Evolutionary conservation across 352 stramenopile genomes (phyloP).

Genomic region (Phytophthora nicotianae): DNA sequence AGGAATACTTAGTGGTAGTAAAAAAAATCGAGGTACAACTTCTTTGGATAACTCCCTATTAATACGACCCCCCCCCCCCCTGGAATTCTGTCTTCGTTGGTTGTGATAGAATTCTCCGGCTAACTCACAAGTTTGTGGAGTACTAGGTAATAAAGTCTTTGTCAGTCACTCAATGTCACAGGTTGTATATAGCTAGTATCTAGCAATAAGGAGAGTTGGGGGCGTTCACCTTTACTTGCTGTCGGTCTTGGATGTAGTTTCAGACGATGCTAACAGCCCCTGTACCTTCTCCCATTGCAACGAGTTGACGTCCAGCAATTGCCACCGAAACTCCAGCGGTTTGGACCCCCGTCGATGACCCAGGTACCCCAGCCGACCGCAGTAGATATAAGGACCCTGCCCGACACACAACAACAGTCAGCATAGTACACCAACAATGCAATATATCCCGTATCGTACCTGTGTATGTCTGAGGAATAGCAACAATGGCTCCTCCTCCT

Average conservation of each 20-base stretch:
- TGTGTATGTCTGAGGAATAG: conserved; percentile 61
- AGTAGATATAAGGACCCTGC: conserved; percentile 70
- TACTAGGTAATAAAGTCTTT: no score
- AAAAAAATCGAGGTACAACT: no score
- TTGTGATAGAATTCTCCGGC: no score
- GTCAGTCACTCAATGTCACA: no score
- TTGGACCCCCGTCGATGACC: conserved; percentile 32
- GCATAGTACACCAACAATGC: not conserved
- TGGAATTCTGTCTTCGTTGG: no score
- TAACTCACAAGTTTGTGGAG: no score
- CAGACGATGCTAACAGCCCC: not conserved
- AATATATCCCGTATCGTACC: conserved; percentile 16
- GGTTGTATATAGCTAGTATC: no score
- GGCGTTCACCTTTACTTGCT: not conserved
- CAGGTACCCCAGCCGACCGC: conserved; percentile 59
- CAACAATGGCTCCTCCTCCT: conserved; percentile 36
- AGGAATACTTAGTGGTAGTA: no score
- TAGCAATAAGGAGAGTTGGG: no score
- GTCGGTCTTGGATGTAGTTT: not conserved
- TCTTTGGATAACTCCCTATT: no score
- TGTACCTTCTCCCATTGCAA: conserved; percentile 32
- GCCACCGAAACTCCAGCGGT: conserved; percentile 72
- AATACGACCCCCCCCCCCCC: no score
- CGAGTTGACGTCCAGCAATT: conserved; percentile 52
- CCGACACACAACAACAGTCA: not conserved